A percentile compares a stretch with the other conserved stretches of the same genome.
These are phyloP conservation scores for Helichrysum umbraculigerum DNA, from an alignment of 129 eudicot genomes.

Conservation along the genomic window DNA sequence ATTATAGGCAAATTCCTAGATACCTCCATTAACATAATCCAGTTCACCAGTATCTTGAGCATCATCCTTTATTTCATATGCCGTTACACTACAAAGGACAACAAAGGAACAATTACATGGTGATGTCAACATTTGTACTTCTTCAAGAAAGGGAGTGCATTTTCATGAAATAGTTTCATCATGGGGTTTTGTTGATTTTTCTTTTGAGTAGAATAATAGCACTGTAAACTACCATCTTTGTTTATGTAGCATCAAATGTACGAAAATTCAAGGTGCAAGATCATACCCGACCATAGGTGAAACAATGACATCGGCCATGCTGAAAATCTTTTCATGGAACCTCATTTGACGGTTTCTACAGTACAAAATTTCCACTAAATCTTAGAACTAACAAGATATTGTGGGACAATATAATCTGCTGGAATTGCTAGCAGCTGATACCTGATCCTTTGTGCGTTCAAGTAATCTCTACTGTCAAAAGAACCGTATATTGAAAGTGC, in stretches of 20 bases:
- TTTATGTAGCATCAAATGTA: background rate
- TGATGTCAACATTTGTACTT: background rate
- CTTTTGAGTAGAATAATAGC: background rate
- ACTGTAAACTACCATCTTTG: background rate
- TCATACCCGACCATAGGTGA: slow-evolving; percentile 89
- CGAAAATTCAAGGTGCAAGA: background rate
- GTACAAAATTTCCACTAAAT: background rate
- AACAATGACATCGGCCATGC: slow-evolving; percentile 86
- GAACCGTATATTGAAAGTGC: slow-evolving; percentile 82
- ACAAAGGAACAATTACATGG: background rate
- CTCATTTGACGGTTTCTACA: slow-evolving; percentile 76
- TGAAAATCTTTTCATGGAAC: slow-evolving; percentile 69
- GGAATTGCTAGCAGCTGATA: slow-evolving; percentile 19
- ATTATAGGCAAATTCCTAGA: background rate
- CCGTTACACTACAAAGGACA: slow-evolving; percentile 64
- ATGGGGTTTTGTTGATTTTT: background rate
- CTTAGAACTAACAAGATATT: background rate
- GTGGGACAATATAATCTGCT: background rate
- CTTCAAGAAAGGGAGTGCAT: background rate
- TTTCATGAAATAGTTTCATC: background rate
- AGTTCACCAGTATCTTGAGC: slow-evolving; percentile 74
- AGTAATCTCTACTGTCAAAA: slow-evolving; percentile 74
- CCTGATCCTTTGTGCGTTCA: slow-evolving; percentile 93
- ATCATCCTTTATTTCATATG: slow-evolving; percentile 68
- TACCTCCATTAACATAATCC: slow-evolving; percentile 97